Evolutionary conservation across 148 eudicot genomes (phyloP).

Genomic region (Heliamphora exappendiculata): DNA sequence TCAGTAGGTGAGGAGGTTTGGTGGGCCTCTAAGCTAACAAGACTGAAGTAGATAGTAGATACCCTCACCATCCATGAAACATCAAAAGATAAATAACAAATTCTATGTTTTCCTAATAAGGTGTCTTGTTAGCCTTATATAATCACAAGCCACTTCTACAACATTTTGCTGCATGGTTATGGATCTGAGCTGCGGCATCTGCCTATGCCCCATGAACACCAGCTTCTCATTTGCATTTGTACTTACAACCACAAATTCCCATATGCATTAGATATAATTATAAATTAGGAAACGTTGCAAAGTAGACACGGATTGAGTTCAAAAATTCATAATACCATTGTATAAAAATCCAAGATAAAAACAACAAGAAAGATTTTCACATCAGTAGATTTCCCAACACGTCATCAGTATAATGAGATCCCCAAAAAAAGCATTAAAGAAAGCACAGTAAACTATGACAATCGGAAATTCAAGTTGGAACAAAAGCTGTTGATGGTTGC

Average conservation of each 20-base stretch:
- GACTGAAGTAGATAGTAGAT: constrained; percentile 12
- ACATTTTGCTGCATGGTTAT: not conserved
- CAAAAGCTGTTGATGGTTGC: not conserved
- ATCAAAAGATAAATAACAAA: not conserved
- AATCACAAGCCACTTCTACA: not conserved
- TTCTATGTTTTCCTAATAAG: not conserved
- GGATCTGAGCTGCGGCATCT: no score
- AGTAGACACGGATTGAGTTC: not conserved
- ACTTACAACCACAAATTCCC: not conserved
- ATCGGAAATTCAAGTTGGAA: not conserved
- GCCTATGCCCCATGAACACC: not conserved
- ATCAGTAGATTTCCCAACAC: not conserved
- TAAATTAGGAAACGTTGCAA: not conserved
- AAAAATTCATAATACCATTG: not conserved
- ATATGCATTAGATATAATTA: not conserved
- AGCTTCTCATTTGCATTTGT: not conserved
- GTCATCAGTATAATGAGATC: not conserved
- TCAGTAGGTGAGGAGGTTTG: constrained; percentile 11
- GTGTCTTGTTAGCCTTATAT: not conserved
- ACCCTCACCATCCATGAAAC: constrained; percentile 16
- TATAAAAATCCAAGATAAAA: not conserved
- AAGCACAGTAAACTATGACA: not conserved
- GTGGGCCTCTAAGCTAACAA: constrained; percentile 6
- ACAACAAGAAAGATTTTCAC: not conserved
- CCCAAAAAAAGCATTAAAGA: not conserved